Percentiles rank a stretch among this genome's conserved stretches.
Evolutionary conservation across 805 yeast genomes (phyloP).

Genomic region (Groenewaldozyma salmanticensis): DNA sequence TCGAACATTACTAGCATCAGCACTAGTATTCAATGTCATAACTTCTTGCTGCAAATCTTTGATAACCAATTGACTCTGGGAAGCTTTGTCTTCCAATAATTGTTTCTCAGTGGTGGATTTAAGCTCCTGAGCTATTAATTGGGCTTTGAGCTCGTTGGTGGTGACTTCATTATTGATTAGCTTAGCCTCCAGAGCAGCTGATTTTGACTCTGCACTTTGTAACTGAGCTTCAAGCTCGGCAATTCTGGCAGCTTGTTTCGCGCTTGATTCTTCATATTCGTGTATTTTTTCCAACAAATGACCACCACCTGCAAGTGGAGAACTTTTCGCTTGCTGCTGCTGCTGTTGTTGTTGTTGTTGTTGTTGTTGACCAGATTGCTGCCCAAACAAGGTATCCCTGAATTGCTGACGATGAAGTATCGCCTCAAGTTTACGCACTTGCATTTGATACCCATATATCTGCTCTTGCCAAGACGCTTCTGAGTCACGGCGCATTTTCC

Average conservation of each 20-base stretch:
- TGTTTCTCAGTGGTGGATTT: slow-evolving; percentile 49
- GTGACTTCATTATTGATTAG: slow-evolving; percentile 27
- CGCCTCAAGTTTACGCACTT: background rate
- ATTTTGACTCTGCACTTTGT: slow-evolving; percentile 24
- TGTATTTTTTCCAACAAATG: background rate
- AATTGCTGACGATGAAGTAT: background rate
- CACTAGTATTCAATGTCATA: background rate
- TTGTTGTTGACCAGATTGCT: no score
- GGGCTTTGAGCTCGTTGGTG: slow-evolving; percentile 57
- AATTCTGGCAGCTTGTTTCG: slow-evolving; percentile 34
- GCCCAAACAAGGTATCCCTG: background rate
- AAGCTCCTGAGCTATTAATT: slow-evolving; percentile 54
- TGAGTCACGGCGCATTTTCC: no score
- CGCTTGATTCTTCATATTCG: slow-evolving; percentile 1
- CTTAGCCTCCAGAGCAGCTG: slow-evolving; percentile 21
- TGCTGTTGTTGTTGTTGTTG: no score
- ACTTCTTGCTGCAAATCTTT: slow-evolving; percentile 2
- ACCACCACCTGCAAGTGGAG: background rate
- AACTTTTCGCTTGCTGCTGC: no score
- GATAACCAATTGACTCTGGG: slow-evolving; percentile 3
- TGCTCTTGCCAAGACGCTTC: no score
- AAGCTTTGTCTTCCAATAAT: slow-evolving; percentile 25
- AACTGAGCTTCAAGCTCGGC: slow-evolving; percentile 16
- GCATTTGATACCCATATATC: background rate
- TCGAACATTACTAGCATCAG: background rate